Evolutionary conservation across 805 yeast genomes (phyloP).

Genomic region (Priceomyces fermenticarens): DNA sequence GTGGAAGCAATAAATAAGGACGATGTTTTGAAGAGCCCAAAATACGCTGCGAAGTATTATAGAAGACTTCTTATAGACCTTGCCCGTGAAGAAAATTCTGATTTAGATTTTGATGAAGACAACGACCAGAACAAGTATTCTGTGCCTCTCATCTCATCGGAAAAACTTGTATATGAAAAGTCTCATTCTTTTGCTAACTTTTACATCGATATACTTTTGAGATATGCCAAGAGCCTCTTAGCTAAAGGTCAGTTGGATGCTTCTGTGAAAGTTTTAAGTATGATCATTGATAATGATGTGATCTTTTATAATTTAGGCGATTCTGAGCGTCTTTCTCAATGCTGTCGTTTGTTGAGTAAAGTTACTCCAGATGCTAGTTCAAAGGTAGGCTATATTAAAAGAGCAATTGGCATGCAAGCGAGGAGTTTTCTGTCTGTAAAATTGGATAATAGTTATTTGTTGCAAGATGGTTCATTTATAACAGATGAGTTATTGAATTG

Average conservation of each 20-base stretch:
- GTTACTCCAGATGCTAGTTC: conserved; percentile 18
- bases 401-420: conserved; percentile 32
- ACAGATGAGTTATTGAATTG: conserved; percentile 36
- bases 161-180: conserved; percentile 24
- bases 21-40: conserved; percentile 39
- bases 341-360: conserved; percentile 33
- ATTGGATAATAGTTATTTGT: conserved; percentile 21
- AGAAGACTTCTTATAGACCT: conserved; percentile 33
- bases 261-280: conserved; percentile 24
- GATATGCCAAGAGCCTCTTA: conserved; percentile 39
- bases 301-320: conserved; percentile 38
- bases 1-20: conserved; percentile 44
- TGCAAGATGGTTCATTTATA: conserved; percentile 24
- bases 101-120: conserved; percentile 23
- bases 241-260: conserved; percentile 38
- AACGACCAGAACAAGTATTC: conserved; percentile 23
- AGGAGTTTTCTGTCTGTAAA: conserved; percentile 24
- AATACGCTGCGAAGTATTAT: conserved; percentile 43
- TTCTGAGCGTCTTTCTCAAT: conserved; percentile 38
- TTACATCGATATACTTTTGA: conserved; percentile 39
- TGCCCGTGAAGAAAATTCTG: conserved; percentile 24
- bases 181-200: conserved; percentile 36
- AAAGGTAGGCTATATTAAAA: conserved; percentile 22
- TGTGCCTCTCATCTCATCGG: conserved; percentile 33
- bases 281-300: conserved; percentile 33